A percentile compares a stretch with the other conserved stretches of the same genome.
Conservation (phyloP, 1,284 basidiomycete species). For the Cystobasidiaceae sp. region DNA sequence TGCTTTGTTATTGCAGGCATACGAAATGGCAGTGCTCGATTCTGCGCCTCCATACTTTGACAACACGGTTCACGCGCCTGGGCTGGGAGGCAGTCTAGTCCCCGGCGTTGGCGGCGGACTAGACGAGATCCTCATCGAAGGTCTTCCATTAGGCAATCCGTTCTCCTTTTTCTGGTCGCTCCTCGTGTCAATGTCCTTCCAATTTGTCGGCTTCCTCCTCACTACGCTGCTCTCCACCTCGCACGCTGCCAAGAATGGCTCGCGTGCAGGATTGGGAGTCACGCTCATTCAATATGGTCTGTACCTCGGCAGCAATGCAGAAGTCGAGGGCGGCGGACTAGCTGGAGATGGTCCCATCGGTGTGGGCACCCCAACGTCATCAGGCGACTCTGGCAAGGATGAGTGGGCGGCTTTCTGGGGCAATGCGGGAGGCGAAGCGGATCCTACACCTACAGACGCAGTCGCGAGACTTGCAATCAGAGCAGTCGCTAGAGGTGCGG, state of each 20-base stretch:
- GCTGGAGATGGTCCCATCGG: not conserved
- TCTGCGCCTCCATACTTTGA: slow-evolving; percentile 96
- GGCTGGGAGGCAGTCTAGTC: slow-evolving; percentile 39
- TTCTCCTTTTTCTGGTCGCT: slow-evolving; percentile 75
- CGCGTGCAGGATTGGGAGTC: slow-evolving; percentile 86
- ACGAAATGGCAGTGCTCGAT: slow-evolving; percentile 81
- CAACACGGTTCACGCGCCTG: slow-evolving; percentile 73
- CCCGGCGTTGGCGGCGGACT: slow-evolving; percentile 43
- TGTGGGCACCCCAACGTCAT: not conserved
- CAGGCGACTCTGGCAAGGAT: slow-evolving; percentile 8
- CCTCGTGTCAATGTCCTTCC: slow-evolving; percentile 89
- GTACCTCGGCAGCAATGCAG: slow-evolving; percentile 12
- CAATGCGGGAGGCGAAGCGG: not conserved
- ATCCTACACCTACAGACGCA: not conserved
- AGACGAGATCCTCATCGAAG: slow-evolving; percentile 56
- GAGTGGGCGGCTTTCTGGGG: slow-evolving; percentile 29
- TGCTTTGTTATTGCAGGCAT: slow-evolving; percentile 57
- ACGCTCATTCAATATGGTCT: slow-evolving; percentile 70
- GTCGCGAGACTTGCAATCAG: not conserved
- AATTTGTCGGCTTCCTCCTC: slow-evolving; percentile 80
- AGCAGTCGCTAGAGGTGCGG: not conserved
- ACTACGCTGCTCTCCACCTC: slow-evolving; percentile 81
- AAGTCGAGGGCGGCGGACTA: not conserved
- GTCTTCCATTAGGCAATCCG: slow-evolving; percentile 54
- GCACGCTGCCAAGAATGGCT: slow-evolving; percentile 90